Base-by-base conservation (phyloP, 2,329 filamentous ascomycete species). In the Colletotrichum simmondsii region DNA sequence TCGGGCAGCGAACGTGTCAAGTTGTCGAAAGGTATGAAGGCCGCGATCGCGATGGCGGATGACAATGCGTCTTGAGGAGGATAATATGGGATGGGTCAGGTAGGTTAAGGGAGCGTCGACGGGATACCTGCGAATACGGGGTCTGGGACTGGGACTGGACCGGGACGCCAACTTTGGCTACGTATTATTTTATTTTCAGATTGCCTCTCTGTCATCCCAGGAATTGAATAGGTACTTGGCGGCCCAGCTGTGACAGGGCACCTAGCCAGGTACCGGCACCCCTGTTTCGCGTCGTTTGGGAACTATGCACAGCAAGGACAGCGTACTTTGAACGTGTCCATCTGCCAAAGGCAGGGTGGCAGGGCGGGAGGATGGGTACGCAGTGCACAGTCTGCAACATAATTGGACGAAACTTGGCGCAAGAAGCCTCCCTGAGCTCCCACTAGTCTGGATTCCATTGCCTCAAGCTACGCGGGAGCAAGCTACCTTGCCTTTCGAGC, bases 101-200 rank as follows among this genome's bases (percentile, higher is more conserved):
- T 26, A 28, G n/a, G 24, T 49, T 56, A 70, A 16, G 54, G 60
- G 46, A 60, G 58, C 37, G 49, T 49, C 56, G 68, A 52, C n/a
- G 56, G 19, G 32, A 28, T 22, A 49, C 42, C 42, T 42, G 37
- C n/a, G 61, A 54, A 42, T 37, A 61, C 14, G 26, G 42, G 28
- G 30, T 26, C 42, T 16, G 49, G 49, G 19, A 54, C 28, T 49
- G 19, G 42, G 19, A 49, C 42, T 49, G 42, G 8, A 49, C 16
- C 42, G 19, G 42, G 42, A 37, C 8, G 11, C 22, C 49, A 64
- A 52, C 49, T 54, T 54, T 35, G 61, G 37, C 53, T 66, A 68
- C 42, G 65, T 68, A 62, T 66, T 66, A 59, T 62, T 62, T 68
- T 56, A 57, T 63, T 68, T 56, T 56, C 65, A 68, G 46, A 68